Conservation (phyloP, 805 yeast genomes). For the Saccharomycopsis olivae region DNA sequence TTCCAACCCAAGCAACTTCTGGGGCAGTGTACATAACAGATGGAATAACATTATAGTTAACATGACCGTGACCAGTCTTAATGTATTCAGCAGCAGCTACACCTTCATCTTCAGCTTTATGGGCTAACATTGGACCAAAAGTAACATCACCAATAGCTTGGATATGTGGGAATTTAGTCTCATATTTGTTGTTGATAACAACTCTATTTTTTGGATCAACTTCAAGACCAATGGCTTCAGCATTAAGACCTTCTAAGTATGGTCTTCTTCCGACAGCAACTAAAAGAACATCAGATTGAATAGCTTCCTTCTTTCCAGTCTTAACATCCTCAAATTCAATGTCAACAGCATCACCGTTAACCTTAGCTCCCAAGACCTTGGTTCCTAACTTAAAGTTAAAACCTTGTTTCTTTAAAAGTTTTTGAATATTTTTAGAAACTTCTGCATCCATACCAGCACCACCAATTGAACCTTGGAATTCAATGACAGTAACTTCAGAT, state of each 20-base stretch:
- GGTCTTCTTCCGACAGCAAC: conserved; percentile 99
- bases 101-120: conserved; percentile 99
- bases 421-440: conserved; percentile 83
- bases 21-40: conserved; percentile 99
- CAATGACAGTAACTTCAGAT: conserved; percentile 87
- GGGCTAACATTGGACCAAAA: conserved; percentile 98
- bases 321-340: conserved; percentile 85
- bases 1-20: conserved; percentile 99
- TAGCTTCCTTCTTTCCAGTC: conserved; percentile 63
- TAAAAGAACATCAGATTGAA: conserved; percentile 86
- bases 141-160: conserved; percentile 98
- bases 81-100: conserved; percentile 95
- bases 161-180: conserved; percentile 86
- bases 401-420: conserved; percentile 89
- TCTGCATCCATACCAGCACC: conserved; percentile 99
- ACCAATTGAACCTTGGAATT: conserved; percentile 68
- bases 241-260: conserved; percentile 78
- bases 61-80: conserved; percentile 92
- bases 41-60: conserved; percentile 95
- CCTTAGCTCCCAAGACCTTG: conserved; percentile 77
- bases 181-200: conserved; percentile 88
- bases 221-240: conserved; percentile 84
- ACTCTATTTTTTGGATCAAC: conserved; percentile 86
- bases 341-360: conserved; percentile 70
- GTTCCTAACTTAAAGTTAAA: conserved; percentile 86